phyloP scores from a whole-genome alignment of 1,139 yeast species.

The Protomyces lactucae-debilis region DNA sequence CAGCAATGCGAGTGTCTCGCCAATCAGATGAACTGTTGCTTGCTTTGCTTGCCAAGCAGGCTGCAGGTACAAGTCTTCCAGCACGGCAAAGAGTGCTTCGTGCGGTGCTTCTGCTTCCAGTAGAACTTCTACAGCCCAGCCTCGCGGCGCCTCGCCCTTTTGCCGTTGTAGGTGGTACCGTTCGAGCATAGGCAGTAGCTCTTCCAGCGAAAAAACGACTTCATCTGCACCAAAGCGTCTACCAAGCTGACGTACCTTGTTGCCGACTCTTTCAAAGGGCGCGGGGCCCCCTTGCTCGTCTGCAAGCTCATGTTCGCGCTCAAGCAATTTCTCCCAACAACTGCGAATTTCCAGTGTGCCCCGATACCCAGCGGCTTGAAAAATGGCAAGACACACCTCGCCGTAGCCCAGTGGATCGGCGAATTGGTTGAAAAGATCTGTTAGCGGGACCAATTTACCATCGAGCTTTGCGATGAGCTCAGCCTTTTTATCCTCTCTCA shows the following conservation, averaged over 20 bases:
- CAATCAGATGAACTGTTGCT: slow-evolving; percentile 19
- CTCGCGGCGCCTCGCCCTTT: slow-evolving; percentile 47
- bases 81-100: slow-evolving; percentile 62
- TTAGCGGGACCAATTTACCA: slow-evolving; percentile 61
- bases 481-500: slow-evolving; percentile 45
- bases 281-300: slow-evolving; percentile 38
- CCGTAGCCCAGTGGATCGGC: slow-evolving; percentile 86
- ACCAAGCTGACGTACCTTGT: slow-evolving; percentile 48
- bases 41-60: slow-evolving; percentile 35
- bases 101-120: slow-evolving; percentile 67
- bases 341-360: slow-evolving; percentile 38
- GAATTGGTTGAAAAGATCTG: slow-evolving; percentile 76
- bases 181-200: slow-evolving; percentile 55
- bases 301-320: slow-evolving; percentile 38
- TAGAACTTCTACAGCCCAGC: slow-evolving; percentile 64
- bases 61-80: slow-evolving; percentile 55
- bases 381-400: slow-evolving; percentile 71
- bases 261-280: slow-evolving; percentile 40
- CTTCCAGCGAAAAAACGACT: slow-evolving; percentile 74
- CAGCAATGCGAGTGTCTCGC: slow-evolving; percentile 13
- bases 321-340: slow-evolving; percentile 42
- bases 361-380: slow-evolving; percentile 67
- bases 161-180: slow-evolving; percentile 40
- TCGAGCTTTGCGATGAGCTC: slow-evolving; percentile 56
- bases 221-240: slow-evolving; percentile 54